phyloP scores from a whole-genome alignment of 2,329 filamentous ascomycete genomes.

The Emmonsiellopsis sp. region DNA sequence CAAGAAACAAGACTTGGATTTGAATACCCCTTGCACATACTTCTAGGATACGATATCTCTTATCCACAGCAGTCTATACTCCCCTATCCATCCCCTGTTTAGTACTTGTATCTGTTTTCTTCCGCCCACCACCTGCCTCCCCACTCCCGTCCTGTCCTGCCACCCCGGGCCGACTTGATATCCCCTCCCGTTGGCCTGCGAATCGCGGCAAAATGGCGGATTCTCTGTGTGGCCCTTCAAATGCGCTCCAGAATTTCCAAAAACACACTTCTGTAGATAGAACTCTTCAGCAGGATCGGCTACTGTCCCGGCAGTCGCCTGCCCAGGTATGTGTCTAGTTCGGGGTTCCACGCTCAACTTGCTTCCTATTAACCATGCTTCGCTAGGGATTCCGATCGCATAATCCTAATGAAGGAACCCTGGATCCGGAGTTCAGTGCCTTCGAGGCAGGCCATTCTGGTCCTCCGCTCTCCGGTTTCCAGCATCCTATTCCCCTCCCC shows the following conservation, averaged over 20 bases:
- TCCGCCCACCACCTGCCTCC: background rate
- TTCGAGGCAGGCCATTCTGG: slow-evolving; percentile 44
- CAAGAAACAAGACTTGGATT: too few species aligned
- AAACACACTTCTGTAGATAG: slow-evolving; percentile 60
- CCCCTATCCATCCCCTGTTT: too few species aligned
- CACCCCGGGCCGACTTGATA: background rate
- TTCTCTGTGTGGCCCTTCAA: slow-evolving; percentile 64
- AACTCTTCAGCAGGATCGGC: slow-evolving; percentile 63
- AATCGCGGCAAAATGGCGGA: slow-evolving; percentile 48
- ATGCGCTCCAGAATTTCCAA: slow-evolving; percentile 63
- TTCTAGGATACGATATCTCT: too few species aligned
- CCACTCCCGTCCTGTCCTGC: too few species aligned
- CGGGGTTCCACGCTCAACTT: background rate
- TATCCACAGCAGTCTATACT: too few species aligned
- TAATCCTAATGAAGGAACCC: slow-evolving; percentile 42
- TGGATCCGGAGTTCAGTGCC: slow-evolving; percentile 60
- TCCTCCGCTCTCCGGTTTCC: slow-evolving; percentile 26
- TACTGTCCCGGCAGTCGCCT: slow-evolving; percentile 45
- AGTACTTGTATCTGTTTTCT: too few species aligned
- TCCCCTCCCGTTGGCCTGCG: background rate
- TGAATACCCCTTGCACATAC: too few species aligned
- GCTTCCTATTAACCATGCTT: slow-evolving; percentile 8
- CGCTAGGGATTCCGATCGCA: slow-evolving; percentile 53
- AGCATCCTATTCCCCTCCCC: slow-evolving; percentile 24
- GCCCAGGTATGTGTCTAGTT: slow-evolving; percentile 40